These are phyloP conservation scores for Ophiosphaerella narmari DNA, from an alignment of 2,329 filamentous ascomycete species.

Conservation along the genomic window DNA sequence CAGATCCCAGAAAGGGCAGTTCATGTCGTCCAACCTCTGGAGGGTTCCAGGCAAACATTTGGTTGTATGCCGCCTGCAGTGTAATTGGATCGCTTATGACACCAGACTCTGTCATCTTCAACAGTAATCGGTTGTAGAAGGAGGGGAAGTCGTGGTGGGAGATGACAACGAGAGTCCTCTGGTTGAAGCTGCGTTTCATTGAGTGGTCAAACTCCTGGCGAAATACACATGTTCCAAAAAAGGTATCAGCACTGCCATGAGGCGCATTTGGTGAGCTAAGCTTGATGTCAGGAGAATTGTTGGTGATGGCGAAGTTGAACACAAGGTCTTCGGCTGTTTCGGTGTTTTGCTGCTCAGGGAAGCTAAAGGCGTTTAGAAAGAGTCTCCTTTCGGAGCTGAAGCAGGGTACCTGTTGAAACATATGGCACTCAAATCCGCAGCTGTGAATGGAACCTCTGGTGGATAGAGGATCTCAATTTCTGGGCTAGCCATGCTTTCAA, in stretches of 20 bases:
- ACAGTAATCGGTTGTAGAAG: constrained; percentile 43
- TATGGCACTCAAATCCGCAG: constrained; percentile 47
- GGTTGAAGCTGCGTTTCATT: constrained; percentile 51
- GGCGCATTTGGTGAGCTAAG: constrained; percentile 45
- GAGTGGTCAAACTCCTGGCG: constrained; percentile 48
- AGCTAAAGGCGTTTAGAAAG: constrained; percentile 33
- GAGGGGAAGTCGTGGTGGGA: constrained; percentile 48
- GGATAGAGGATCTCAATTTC: constrained; percentile 51
- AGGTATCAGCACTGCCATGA: constrained; percentile 43
- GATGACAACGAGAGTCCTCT: constrained; percentile 47
- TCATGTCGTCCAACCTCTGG: constrained; percentile 45
- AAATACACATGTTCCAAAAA: constrained; percentile 47
- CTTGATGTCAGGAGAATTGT: constrained; percentile 62
- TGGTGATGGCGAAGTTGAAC: constrained; percentile 48
- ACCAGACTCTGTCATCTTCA: constrained; percentile 43
- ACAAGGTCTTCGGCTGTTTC: constrained; percentile 46
- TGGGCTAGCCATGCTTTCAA: constrained; percentile 34
- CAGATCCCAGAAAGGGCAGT: constrained; percentile 46
- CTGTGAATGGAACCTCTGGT: constrained; percentile 44
- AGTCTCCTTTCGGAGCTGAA: background rate
- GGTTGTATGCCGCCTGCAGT: constrained; percentile 43
- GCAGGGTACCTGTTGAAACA: constrained; percentile 48
- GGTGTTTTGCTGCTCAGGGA: constrained; percentile 50
- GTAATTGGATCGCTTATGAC: constrained; percentile 46
- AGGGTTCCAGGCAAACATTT: constrained; percentile 45